Base-by-base conservation (phyloP, 352 stramenopile genomes). In the Globisporangium rhizosaccharum region DNA sequence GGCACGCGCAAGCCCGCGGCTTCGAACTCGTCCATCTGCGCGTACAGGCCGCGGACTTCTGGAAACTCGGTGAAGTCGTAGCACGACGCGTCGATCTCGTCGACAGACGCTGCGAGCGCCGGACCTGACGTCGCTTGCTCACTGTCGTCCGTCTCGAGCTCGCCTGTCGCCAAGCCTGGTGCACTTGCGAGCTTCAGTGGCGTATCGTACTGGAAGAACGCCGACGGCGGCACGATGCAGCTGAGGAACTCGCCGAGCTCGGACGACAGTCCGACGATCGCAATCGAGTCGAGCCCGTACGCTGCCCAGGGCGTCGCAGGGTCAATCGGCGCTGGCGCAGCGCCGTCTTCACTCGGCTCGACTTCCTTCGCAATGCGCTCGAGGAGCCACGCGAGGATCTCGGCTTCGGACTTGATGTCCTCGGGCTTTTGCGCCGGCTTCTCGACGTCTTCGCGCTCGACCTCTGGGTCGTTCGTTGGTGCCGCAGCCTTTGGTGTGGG, bases 1-100 rank as follows among this genome's bases (percentile, higher is more conserved):
- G 80, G 80, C 36, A 92, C 76, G 9, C 62, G 62, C 56, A 93
- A 66, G 36, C 84, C 84, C n/a, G 81, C 81, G 41, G 72, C 63
- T 48, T 86, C 70, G 45, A 93, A 87, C 59, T 93, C 72, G 33
- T 85, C 73, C 75, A 93, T 90, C 60, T 91, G 82, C 11, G 63
- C 66, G 33, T 79, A 75, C 5, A 93, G 69, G 5, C 67, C 59
- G 52, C 82, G 70, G 1, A 92, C 78, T 56, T 93, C 84, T 0
- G 84, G 73, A 56, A 93, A 89, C 14, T 61, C 60, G 0, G 72
- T 73, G 44, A 93, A 81, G 25, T 89, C 68, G 60, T 78, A 93
- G 61, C 74, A 90, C 45, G 70, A 86, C 25, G 67, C 63, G 33
- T 87, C 75, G 45, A 93, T 81, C 49, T 87, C 79, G 12, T 87